Conservation (phyloP, 140 eudicot species). For the Erigeron philadelphicus region DNA sequence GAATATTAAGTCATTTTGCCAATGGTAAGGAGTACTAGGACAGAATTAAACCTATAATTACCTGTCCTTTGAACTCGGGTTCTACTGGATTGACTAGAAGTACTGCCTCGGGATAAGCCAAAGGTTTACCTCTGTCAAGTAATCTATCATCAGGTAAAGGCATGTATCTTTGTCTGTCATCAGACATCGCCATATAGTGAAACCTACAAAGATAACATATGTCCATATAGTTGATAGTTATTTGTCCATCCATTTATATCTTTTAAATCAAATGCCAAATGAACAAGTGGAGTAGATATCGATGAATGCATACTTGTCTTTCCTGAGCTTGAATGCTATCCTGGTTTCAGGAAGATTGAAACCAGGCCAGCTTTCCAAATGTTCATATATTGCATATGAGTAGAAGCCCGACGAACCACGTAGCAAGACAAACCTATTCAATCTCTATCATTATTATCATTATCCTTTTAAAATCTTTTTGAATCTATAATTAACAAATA, state of each 20-base stretch:
- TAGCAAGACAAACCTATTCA: conserved; percentile 58
- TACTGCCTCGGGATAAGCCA: conserved; percentile 85
- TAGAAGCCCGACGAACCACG: conserved; percentile 70
- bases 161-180: conserved; percentile 71
- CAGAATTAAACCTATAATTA: conserved; percentile 2
- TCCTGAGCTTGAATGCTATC: conserved; percentile 68
- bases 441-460: not conserved
- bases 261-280: not conserved
- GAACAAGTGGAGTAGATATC: not conserved
- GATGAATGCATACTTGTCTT: conserved; percentile 49
- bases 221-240: not conserved
- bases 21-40: not conserved
- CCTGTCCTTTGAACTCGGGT: conserved; percentile 78
- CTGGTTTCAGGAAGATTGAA: conserved; percentile 54
- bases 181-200: conserved; percentile 76
- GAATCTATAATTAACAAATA: not conserved
- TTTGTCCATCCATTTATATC: not conserved
- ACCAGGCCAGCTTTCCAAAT: conserved; percentile 59
- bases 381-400: conserved; percentile 72
- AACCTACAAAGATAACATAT: conserved; percentile 37
- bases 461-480: not conserved
- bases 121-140: conserved; percentile 45
- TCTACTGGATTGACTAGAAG: conserved; percentile 60
- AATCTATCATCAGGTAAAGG: conserved; percentile 57
- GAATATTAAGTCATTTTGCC: no score